phyloP scores from a whole-genome alignment of 306 rosid species.

The Erythrophleum fordii region DNA sequence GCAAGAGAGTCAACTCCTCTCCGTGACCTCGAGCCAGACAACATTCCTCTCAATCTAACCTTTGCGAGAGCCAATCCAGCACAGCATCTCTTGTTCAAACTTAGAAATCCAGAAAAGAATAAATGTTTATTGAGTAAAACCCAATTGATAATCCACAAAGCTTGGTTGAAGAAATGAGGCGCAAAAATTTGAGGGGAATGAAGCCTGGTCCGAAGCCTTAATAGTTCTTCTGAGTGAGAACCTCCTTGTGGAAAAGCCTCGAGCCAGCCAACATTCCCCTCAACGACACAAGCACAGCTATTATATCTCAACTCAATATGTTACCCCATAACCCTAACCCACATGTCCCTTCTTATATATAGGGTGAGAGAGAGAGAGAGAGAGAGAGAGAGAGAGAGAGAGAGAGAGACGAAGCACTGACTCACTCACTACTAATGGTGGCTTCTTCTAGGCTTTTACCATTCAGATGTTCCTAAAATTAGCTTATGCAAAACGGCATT shows the following conservation, averaged over 20 bases:
- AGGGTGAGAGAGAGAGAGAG: slow-evolving; percentile 28
- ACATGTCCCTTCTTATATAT: slow-evolving; percentile 39
- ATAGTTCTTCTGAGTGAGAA: slow-evolving; percentile 40
- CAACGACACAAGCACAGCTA: slow-evolving; percentile 34
- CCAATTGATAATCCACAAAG: not conserved
- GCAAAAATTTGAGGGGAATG: slow-evolving; percentile 68
- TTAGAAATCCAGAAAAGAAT: not conserved
- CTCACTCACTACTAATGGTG: slow-evolving; percentile 45
- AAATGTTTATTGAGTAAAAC: no score
- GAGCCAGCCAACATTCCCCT: slow-evolving; percentile 97
- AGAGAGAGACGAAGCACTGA: slow-evolving; percentile 31
- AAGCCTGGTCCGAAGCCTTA: slow-evolving; percentile 91
- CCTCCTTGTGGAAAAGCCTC: slow-evolving; percentile 58
- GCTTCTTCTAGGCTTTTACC: slow-evolving; percentile 14
- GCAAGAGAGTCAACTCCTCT: slow-evolving; percentile 10
- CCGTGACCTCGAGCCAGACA: slow-evolving; percentile 83
- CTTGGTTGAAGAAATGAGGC: not conserved
- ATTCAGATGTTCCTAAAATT: slow-evolving; percentile 50
- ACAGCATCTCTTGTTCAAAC: not conserved
- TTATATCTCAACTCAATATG: not conserved
- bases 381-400: not conserved
- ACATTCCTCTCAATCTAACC: slow-evolving; percentile 83
- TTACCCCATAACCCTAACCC: slow-evolving; percentile 58
- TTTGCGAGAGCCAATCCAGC: slow-evolving; percentile 26
- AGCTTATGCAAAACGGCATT: slow-evolving; percentile 55